phyloP scores from a whole-genome alignment of 805 yeast genomes.

The Osmozyma mogii region DNA sequence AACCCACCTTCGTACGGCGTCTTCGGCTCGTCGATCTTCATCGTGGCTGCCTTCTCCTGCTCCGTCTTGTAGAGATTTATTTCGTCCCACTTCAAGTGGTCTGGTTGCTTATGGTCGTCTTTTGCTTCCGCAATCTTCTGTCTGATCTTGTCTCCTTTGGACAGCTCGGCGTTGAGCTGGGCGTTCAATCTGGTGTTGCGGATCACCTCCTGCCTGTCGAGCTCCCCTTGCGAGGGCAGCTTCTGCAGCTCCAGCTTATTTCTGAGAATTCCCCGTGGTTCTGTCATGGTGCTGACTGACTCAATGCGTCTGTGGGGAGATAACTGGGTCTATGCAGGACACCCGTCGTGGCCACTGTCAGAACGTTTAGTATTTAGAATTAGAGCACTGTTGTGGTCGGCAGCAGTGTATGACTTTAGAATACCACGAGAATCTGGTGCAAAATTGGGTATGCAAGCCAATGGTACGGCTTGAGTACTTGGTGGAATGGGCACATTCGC shows the following conservation, averaged over 20 bases:
- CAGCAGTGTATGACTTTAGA: too few species aligned
- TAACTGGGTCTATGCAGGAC: too few species aligned
- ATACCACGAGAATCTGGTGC: too few species aligned
- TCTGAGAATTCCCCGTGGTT: slow-evolving; percentile 43
- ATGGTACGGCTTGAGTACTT: too few species aligned
- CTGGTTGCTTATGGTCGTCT: slow-evolving; percentile 7
- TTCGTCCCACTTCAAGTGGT: slow-evolving; percentile 77
- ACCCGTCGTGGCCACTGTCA: too few species aligned
- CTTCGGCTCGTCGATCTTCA: slow-evolving; percentile 90
- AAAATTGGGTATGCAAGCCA: too few species aligned
- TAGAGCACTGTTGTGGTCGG: too few species aligned
- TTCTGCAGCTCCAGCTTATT: slow-evolving; percentile 35
- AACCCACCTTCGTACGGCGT: slow-evolving; percentile 92
- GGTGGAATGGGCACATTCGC: too few species aligned
- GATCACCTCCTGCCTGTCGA: slow-evolving; percentile 66
- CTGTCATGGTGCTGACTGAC: too few species aligned
- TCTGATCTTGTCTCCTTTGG: slow-evolving; percentile 40
- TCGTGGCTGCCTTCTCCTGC: slow-evolving; percentile 62
- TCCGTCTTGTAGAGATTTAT: slow-evolving; percentile 66
- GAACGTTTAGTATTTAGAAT: too few species aligned
- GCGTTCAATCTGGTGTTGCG: slow-evolving; percentile 76
- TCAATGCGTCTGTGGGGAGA: too few species aligned
- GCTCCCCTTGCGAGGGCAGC: slow-evolving; percentile 14
- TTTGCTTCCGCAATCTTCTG: slow-evolving; percentile 36
- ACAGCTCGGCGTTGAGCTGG: slow-evolving; percentile 30